Evolutionary conservation across 768 basidiomycete species (phyloP).

Genomic region (Sarcodon sp.): DNA sequence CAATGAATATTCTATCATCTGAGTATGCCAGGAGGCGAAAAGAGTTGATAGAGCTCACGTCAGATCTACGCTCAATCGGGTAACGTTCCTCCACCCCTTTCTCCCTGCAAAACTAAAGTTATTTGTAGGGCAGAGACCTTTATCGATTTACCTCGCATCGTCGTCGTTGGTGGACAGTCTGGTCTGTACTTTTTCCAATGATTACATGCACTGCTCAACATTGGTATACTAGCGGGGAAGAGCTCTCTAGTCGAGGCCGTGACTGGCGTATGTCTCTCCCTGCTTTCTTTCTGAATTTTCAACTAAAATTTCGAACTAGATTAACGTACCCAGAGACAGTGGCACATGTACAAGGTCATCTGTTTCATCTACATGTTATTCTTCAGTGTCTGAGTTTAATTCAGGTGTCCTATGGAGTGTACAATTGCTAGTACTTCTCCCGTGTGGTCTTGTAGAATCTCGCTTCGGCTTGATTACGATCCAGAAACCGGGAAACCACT

Average conservation of each 20-base stretch:
- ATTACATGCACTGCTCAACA: not conserved
- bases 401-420: constrained; percentile 11
- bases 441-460: constrained; percentile 15
- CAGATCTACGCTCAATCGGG: constrained; percentile 29
- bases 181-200: constrained; percentile 17
- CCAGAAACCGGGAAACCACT: not conserved
- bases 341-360: constrained; percentile 44
- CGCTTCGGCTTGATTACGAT: constrained; percentile 10
- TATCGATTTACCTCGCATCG: constrained; percentile 37
- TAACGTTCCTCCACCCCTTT: constrained; percentile 4
- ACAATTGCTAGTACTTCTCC: not conserved
- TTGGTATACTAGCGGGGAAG: constrained; percentile 31
- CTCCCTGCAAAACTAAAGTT: constrained; percentile 1
- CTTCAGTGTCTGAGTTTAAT: not conserved
- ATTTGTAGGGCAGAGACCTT: constrained; percentile 20
- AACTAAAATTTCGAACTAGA: constrained; percentile 19
- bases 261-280: constrained; percentile 27
- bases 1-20: not conserved
- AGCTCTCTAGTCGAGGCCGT: constrained; percentile 49
- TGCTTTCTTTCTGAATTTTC: not conserved
- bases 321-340: constrained; percentile 47
- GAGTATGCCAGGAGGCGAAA: constrained; percentile 27
- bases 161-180: constrained; percentile 44
- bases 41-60: constrained; percentile 25
- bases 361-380: not conserved